Base-by-base conservation (phyloP, 352 stramenopile genomes). In the Thalassiosira livingstoniorum region DNA sequence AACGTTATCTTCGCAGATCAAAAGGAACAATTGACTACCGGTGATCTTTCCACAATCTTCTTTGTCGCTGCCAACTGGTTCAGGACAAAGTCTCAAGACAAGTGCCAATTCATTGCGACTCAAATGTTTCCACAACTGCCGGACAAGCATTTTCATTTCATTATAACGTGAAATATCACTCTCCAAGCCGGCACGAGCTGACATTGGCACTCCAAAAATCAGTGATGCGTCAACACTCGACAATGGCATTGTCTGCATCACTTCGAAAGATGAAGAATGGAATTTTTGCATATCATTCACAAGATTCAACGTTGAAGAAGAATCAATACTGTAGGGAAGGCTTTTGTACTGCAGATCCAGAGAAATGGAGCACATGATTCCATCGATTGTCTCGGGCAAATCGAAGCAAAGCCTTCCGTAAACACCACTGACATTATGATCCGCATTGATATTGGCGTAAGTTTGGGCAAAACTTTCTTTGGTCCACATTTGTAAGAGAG, bases 151-250 rank as follows among this genome's bases (percentile, higher is more conserved):
- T 69, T 87, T 80, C 83, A 89, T 89, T 75, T 87, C 75, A 53
- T 85, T 61, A 47, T 87, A 80, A 11, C 58, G 64, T 54, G 25
- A 72, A 18, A 80, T 25, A 58, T 87, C 79, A 47, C 65, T 34
- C 4, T 87, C 72, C 1, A 85, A 66, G 35, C 57, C 75, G n/a
- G 83, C 64, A 39, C 35, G 60, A 35, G 71, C 75, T 29, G 39
- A 53, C 75, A 89, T 83, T 18, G 83, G 70, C 5, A 89, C 75
- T n/a, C 83, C 83, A 54, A 78, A 87, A 34, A 89, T 78, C 34
- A 89, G 67, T 2, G 73, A 76, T 3, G 72, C 75, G 62, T 89
- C 79, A 27, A 89, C 67, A 29, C 42, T 76, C 2, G 70, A 54
- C 13, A 87, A 42, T 25, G 79, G 79, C 27, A 89, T 69, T 29